Conservation (phyloP, 768 basidiomycete genomes). For the Termitomyces sp. region DNA sequence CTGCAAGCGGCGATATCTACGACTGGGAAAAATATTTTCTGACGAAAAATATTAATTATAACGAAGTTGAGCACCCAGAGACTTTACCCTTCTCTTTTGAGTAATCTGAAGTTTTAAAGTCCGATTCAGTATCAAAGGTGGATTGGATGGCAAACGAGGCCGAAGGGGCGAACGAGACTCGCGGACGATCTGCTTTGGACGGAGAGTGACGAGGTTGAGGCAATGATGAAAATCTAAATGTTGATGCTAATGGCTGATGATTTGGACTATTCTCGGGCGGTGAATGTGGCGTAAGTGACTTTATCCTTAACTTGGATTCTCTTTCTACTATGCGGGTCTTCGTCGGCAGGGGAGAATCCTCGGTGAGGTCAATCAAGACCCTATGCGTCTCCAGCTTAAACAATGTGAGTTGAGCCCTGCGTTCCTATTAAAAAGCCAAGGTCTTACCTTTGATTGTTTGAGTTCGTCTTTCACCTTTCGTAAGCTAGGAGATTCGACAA, state of each 20-base stretch:
- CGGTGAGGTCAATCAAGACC: conserved; percentile 41
- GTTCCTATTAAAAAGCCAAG: background rate
- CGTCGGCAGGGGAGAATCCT: conserved; percentile 15
- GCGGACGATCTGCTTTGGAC: conserved; percentile 2
- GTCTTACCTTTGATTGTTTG: conserved; percentile 1
- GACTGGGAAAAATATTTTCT: background rate
- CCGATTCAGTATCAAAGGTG: background rate
- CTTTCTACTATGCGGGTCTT: background rate
- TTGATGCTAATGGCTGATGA: background rate
- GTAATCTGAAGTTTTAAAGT: background rate
- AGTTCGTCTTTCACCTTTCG: conserved; percentile 1
- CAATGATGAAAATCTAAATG: background rate
- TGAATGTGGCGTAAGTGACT: background rate
- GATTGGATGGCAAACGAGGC: conserved; percentile 1
- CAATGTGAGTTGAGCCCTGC: background rate
- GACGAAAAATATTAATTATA: background rate
- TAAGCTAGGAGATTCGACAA: background rate
- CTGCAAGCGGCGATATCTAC: background rate
- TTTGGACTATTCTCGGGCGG: background rate
- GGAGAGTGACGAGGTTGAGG: background rate
- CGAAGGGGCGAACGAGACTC: conserved; percentile 11
- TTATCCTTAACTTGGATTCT: background rate
- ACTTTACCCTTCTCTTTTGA: conserved; percentile 1
- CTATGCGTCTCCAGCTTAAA: background rate
- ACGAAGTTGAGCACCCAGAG: background rate